Evolutionary conservation across 352 stramenopile species (phyloP).

Genomic region (Phytopythium litorale): DNA sequence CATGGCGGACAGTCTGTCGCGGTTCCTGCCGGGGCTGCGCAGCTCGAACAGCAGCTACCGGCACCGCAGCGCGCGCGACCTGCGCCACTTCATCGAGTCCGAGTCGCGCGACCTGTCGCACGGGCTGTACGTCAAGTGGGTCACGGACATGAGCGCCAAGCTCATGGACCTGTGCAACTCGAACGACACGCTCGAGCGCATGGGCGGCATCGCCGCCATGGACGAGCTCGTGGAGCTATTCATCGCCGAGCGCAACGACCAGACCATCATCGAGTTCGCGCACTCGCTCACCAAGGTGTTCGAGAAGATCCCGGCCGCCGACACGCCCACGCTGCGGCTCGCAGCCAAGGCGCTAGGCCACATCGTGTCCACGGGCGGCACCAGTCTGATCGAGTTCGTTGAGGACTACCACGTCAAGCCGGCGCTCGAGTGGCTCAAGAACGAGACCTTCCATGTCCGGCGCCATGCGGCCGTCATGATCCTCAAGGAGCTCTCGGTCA

Average conservation of each 20-base stretch:
- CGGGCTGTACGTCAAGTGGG: slow-evolving; percentile 84
- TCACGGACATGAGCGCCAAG: slow-evolving; percentile 74
- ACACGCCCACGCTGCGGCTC: slow-evolving; percentile 67
- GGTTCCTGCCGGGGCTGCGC: slow-evolving; percentile 74
- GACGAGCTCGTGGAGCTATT: slow-evolving; percentile 88
- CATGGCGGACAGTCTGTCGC: slow-evolving; percentile 64
- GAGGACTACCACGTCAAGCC: slow-evolving; percentile 88
- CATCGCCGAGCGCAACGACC: slow-evolving; percentile 86
- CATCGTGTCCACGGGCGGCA: slow-evolving; percentile 83
- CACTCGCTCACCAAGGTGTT: slow-evolving; percentile 86
- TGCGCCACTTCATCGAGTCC: slow-evolving; percentile 83
- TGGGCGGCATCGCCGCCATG: slow-evolving; percentile 86
- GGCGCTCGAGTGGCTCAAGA: slow-evolving; percentile 86
- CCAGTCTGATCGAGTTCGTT: slow-evolving; percentile 86
- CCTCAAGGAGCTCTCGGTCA: slow-evolving; percentile 82
- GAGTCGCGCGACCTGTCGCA: slow-evolving; percentile 84
- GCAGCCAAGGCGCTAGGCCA: slow-evolving; percentile 81
- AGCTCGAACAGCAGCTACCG: slow-evolving; percentile 60
- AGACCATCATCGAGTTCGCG: slow-evolving; percentile 89
- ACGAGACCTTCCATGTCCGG: slow-evolving; percentile 86
- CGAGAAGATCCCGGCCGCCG: slow-evolving; percentile 79
- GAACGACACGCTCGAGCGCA: slow-evolving; percentile 69
- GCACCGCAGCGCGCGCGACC: slow-evolving; percentile 60
- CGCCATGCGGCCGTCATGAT: slow-evolving; percentile 85
- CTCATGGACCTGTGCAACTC: slow-evolving; percentile 86